Base-by-base conservation (phyloP, 78 protist species). In the Tieghemostelium lacteum region DNA sequence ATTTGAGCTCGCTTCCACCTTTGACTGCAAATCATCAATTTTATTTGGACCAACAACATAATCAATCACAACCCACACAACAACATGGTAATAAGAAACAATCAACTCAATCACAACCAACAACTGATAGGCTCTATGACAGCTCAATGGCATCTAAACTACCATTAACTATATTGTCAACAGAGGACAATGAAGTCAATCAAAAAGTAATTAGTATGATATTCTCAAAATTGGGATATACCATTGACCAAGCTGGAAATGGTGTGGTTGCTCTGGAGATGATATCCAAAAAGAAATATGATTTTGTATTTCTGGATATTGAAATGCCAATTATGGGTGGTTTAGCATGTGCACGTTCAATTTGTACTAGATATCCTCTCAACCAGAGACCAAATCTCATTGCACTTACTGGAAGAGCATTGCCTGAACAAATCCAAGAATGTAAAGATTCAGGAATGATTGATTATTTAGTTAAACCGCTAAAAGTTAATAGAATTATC, bases 321-420 rank as follows among this genome's bases (percentile, higher is more conserved):
- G 54, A 83, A 20, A 83, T 83, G 89, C 77, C 76, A 26, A 29
- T 67, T 8, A 83, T 83, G 89, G 71, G 34, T 39, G 89, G 89
- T 29, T 26, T 67, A 63, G 73, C 66, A 57, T 55, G 52, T 45
- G 6, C 52, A 45, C 52, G 10, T 14, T 10, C 6, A 45, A 45
- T 45, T 10, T 45, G 52, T 10, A 14, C 52, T 10, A 45, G 6
- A 6, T 45, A 45, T 45, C 52, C 52, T 10, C 10, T 10, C 10
- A 10, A 45, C n/a, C n/a, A 45, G 52, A 6, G 52, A 14, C 52
- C 52, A 45, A 45, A 45, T 45, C 10, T 45, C 6, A 45, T 45
- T 10, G 52, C 52, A 45, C 52, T 45, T 10, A 45, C 52, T 10
- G 52, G 52, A 14, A 45, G 52, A 45, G 52, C 10, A 45, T 10